Base-by-base conservation (phyloP, 2,329 filamentous ascomycete species). In the Zymoseptoria brevis region DNA sequence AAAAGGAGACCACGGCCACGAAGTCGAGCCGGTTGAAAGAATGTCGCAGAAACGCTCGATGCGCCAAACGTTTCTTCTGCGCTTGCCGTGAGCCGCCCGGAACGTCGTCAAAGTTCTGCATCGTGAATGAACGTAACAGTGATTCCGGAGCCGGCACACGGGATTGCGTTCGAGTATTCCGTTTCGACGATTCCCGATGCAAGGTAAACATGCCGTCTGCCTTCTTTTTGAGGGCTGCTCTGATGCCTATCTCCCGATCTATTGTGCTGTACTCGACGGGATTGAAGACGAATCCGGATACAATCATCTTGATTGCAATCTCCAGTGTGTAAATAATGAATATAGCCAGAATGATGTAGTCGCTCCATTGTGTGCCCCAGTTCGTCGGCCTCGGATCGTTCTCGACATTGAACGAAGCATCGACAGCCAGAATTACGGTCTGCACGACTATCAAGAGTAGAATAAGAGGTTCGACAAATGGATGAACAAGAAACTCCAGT, bases 11-110 rank as follows among this genome's bases (percentile, higher is more conserved):
- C 7, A 99, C 88, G 1, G 94, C 95, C 56, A 99, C 79, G 73
- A 97, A 96, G 72, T 99, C 94, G 9, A 97, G 81, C 56, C 94
- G 85, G 71, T 97, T 97, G 77, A 99, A 99, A 0, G 90, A 92
- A 74, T 99, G 94, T 16, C 94, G 86, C 57, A 99, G 77, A 73
- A 96, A 97, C 1, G 94, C 95, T 62, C 94, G 85, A 56, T 94
- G 87, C 16, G 95, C 93, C 57, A 99, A 81, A 64, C 96, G 87
- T 66, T 87, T 82, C 61, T 93, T 86, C 72, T 94, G 90, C 66
- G 92, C 88, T 63, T 96, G 78, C 81, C 89, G 64, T 80, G 80
- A 69, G 80, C 94, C 75, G 75, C 83, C 72, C 74, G 85, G 69
- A 75, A 80, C 64, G 55, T 80, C 76, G 29, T 72, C 71, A 30